Evolutionary conservation across 768 basidiomycete species (phyloP), one percentile per base, ranked within the genome.

Genomic region (Crassisporium funariophilum): DNA sequence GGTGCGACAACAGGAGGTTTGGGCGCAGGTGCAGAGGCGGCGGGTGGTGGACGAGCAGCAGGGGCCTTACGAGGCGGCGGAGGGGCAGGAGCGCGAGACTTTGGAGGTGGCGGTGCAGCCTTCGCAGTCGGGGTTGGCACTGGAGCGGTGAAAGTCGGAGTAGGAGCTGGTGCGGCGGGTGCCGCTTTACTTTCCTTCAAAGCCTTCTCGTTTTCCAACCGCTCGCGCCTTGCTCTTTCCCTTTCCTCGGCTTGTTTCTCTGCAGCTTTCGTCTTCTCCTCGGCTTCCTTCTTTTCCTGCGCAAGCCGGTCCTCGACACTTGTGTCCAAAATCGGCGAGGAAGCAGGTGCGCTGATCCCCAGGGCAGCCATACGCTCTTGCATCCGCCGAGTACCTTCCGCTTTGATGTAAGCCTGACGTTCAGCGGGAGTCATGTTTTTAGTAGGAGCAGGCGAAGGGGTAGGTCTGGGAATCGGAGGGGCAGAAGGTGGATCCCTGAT

Each of bases 401-500:
- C 84, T 12, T 82, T 81, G 49, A 87, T 81, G 61, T 75, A 91
- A 0, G 88, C 92, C 34, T 79, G 72, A 3, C 92, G 83, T 58
- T 98, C 89, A 52, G 86, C 93, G 0, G 85, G 71, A 0, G 91
- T 85, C 91, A 98, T 93, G 44, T 79, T 78, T 69, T 87, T 91
- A 15, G 66, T n/a, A 31, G 29, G 60, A n/a, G 71, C 74, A 5
- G 82, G 77, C 0, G 81, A 72, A 36, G 87, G 82, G 8, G 86
- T 81, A 1, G 83, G 71, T 47, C 56, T 64, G 5, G 63, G 56
- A 0, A 81, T 75, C 3, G 77, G 68, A 3, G 86, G 76, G 8
- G 78, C 68, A 1, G 80, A 68, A 12, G 81, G 75, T 4, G 82
- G 71, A 16, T 75, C 73, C 24, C 68, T 63, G 23, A 60, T 55